Percentiles rank a stretch among this genome's conserved stretches.
phyloP scores from a whole-genome alignment of 2,329 filamentous ascomycete species.

The Fonsecaea multimorphosa region DNA sequence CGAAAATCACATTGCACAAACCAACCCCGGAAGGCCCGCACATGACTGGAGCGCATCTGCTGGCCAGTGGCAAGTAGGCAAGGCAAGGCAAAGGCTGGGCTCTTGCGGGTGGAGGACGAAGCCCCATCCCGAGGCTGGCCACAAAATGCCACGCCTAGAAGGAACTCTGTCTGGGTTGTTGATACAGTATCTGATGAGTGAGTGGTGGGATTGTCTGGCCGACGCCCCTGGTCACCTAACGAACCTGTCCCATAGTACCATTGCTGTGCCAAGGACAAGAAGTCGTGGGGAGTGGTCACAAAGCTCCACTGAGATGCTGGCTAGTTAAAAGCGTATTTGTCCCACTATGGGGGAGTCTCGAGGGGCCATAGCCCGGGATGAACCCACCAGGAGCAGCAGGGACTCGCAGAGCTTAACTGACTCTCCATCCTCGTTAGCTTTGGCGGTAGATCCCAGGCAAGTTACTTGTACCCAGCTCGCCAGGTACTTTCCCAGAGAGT shows the following conservation, averaged over 20 bases:
- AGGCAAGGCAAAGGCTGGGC: neutral
- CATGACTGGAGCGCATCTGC: neutral
- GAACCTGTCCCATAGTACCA: neutral
- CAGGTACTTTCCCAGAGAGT: too few relatives aligned
- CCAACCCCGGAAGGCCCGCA: neutral
- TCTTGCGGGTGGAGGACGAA: neutral
- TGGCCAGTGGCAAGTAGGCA: neutral
- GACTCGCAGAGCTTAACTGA: neutral
- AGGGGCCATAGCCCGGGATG: neutral
- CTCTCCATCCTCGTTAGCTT: neutral
- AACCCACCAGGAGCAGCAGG: neutral
- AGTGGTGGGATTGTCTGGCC: neutral
- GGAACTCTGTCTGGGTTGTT: neutral
- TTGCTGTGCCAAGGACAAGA: neutral
- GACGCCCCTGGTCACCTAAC: neutral
- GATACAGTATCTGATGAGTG: neutral
- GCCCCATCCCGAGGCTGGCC: neutral
- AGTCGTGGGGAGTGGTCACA: neutral
- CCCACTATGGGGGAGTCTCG: neutral
- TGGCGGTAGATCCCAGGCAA: too few relatives aligned
- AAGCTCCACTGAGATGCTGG: neutral
- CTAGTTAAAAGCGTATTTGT: neutral
- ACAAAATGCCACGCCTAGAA: neutral
- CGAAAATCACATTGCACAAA: neutral
- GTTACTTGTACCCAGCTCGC: too few relatives aligned